Evolutionary conservation across 106 monocot genomes (phyloP).

Genomic region (Phalaenopsis aphrodite): DNA sequence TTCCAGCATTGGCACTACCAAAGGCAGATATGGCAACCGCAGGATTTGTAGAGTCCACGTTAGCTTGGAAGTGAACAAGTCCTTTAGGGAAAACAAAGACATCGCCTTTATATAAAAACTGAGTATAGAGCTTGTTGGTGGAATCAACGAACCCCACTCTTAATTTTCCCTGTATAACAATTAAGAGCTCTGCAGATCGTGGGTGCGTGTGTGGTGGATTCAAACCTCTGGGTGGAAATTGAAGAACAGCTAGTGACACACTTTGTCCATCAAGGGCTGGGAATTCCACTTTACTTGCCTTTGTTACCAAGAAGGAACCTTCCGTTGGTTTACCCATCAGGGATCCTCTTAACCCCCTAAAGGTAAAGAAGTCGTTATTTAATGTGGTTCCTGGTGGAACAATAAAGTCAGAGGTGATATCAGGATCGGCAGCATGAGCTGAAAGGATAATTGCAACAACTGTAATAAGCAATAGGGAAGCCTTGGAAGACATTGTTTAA

Average conservation of each 20-base stretch:
- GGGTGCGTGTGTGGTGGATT: constrained; percentile 17
- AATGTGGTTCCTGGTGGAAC: background rate
- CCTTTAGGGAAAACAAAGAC: constrained; percentile 20
- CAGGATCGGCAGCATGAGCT: constrained; percentile 16
- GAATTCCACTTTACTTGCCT: constrained; percentile 11
- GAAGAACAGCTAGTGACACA: constrained; percentile 14
- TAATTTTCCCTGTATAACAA: background rate
- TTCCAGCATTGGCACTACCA: constrained; percentile 15
- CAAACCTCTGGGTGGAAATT: constrained; percentile 4
- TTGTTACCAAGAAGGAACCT: background rate
- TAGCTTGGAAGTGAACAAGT: constrained; percentile 17
- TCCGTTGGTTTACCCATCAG: background rate
- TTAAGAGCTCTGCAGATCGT: background rate
- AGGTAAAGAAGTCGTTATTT: constrained; percentile 17
- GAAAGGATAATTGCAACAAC: background rate
- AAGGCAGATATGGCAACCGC: constrained; percentile 19
- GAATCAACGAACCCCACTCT: constrained; percentile 6
- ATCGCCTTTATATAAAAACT: constrained; percentile 9
- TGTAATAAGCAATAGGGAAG: background rate
- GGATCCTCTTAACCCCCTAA: constrained; percentile 3
- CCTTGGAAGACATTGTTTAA: background rate
- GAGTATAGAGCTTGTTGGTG: constrained; percentile 11
- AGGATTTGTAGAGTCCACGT: background rate
- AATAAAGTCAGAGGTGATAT: constrained; percentile 10
- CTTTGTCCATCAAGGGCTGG: constrained; percentile 20